Evolutionary conservation across 108 stramenopile genomes (phyloP), one percentile per base, ranked within the genome.

Genomic region (Nitzschia sp.): DNA sequence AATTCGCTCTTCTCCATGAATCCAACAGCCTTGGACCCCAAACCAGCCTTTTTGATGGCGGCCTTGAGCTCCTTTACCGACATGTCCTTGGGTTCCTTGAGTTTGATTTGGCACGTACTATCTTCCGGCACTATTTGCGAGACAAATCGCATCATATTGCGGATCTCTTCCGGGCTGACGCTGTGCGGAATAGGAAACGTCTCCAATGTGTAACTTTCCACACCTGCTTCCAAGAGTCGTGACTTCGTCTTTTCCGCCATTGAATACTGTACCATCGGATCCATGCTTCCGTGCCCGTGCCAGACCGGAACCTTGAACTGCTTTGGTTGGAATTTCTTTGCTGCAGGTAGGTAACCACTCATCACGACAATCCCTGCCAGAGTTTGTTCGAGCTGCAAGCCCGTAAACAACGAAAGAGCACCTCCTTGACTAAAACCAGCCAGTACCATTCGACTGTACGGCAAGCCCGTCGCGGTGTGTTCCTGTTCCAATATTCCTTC

Each of bases 401-500:
- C 96, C 11, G 91, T 93, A 68, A 72, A 96, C 8, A 98, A 68
- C 30, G 79, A 79, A 11, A 98, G 63, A 0, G 96, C 95, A 0
- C 93, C 97, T 6, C 97, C 97, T 75, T 98, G 97, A 13, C 77
- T 80, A 69, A 98, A 98, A 27, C 97, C 97, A 21, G 92, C 93
- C 63, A 98, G 68, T 3, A 94, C 86, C 89, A 98, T 96, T 8
- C 96, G 93, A 46, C 55, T 66, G 68, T 88, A 92, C 0, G 95
- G 90, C 15, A 98, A 65, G 11, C 92, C 92, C 2, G 78, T 68
- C 1, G 34, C 45, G 30, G 80, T 82, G 50, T 92, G 79, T 53
- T 98, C 95, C 30, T 81, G 58, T 54, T 80, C 46, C 17, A 96
- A 36, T 38, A 96, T 78, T 1, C 45, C 28, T 32, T 60, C 52